Base-by-base conservation (phyloP, 2,329 filamentous ascomycete species). In the Fusarium buharicum region DNA sequence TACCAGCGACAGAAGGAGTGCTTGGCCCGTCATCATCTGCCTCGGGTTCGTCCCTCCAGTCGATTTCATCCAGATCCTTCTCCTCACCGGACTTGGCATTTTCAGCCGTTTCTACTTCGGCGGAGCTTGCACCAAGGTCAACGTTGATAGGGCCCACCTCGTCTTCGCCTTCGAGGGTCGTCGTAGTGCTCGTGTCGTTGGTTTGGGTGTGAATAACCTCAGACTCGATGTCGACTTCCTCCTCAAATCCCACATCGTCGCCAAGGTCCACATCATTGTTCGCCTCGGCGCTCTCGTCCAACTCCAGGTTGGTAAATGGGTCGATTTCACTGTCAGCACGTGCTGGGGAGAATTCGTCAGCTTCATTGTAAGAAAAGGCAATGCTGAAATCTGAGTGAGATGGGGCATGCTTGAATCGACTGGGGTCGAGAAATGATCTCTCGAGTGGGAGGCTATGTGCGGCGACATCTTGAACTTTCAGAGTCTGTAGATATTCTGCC, bases 101-200 rank as follows among this genome's bases (percentile, higher is more conserved):
- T 13, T 71, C 70, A 11, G 70, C 69, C 4, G 55, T 40, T 31
- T 70, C 66, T 11, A 62, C 54, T 38, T 62, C 60, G 14, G 56
- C 52, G 9, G 64, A 62, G 22, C 65, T 66, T 22, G 57, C 60
- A 30, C 65, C 58, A 9, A 64, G 53, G 17, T 74, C 69, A 34
- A 67, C 64, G 24, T 64, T 55, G 34, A 68, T 50, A 34, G 65
- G 64, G 20, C 58, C 64, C 20, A 62, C 69, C 28, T 75, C 73
- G 33, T 70, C 74, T 31, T 74, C 72, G 39, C 72, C 75, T 44
- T 70, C 65, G 30, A 76, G 59, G 6, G 74, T 76, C 24, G 72
- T 68, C 14, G 74, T 75, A 17, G 73, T 73, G 51, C 72, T 74
- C 22, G 71, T 69, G 39, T 66, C 55, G n/a, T 59, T 56, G 22